Evolutionary conservation across 768 basidiomycete genomes (phyloP), one percentile per base, ranked within the genome.

Genomic region (Strobilomyces dryophilus): DNA sequence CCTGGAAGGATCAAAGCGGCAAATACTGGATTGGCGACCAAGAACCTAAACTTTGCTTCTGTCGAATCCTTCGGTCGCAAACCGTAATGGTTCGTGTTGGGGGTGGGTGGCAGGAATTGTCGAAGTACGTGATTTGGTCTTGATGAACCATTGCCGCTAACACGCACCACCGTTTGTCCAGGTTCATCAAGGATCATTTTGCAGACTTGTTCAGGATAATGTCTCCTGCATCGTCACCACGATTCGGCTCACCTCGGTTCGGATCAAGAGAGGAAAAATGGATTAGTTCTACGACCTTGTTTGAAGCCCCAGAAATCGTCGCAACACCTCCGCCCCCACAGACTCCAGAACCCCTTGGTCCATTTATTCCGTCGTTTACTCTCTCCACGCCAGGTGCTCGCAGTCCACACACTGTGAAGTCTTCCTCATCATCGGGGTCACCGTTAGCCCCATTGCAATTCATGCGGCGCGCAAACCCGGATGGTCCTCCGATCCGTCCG

Each of bases 71-170:
- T 26, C 84, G 92, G 11, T 92, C 89, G 1, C 89, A 92, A 62
- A 93, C 89, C 0, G 93, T 95, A 57, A 97, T 97, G 94, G 94
- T 98, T 41, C 82, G 94, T 54, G 92, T 97, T 14, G 94, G 94
- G 26, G 95, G 95, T 34, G 95, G 95, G 17, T 98, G 94, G 94
- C 75, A 82, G 51, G 93, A 95, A 68, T 71, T 98, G 48, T 92
- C 91, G 18, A 92, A 85, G 93, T 95, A 67, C 43, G 85, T 76
- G 24, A 12, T n/a, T 8, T 29, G 37, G 9, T 20, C 12, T 45
- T 47, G 20, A 45, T 45, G 32, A 44, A 43, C 44, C 24, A 34
- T 26, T 56, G 2, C 20, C 11, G 20, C 32, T 41, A 12, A 42
- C 18, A 24, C 18, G 42, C 45, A 10, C 41, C 61, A 49, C 60